Percentiles rank a stretch among this genome's conserved stretches.
These are phyloP conservation scores for Brachypodium distachyon DNA, from an alignment of 202 grass and related monocot species.

Conservation along the genomic window DNA sequence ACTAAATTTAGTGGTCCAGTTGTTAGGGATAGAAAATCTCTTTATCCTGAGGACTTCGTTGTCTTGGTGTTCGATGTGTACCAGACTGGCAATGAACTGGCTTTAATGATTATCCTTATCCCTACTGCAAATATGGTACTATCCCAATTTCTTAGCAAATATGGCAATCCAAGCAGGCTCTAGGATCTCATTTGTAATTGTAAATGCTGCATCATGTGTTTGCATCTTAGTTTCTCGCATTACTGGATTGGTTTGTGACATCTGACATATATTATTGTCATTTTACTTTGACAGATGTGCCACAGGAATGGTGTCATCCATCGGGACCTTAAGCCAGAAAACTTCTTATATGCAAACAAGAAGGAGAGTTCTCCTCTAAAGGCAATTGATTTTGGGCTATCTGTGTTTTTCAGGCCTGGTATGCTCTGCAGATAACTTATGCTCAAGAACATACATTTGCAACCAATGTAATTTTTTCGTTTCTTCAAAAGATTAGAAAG, in stretches of 20 bases:
- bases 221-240: conserved; percentile 18
- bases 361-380: conserved; percentile 60
- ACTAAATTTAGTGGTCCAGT: neutral
- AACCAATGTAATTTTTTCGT: neutral
- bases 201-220: neutral
- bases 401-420: conserved; percentile 77
- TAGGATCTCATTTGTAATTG: neutral
- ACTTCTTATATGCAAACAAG: conserved; percentile 59
- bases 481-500: neutral
- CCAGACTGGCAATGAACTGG: neutral
- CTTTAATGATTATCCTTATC: neutral
- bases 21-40: neutral
- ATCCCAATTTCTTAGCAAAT: neutral
- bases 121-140: neutral
- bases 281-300: conserved; percentile 41
- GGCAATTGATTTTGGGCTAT: conserved; percentile 82
- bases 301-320: conserved; percentile 73
- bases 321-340: conserved; percentile 71
- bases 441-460: neutral
- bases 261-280: neutral
- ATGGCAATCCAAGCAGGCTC: neutral
- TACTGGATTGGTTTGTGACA: neutral
- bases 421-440: conserved; percentile 5
- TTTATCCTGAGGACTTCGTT: neutral
- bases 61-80: neutral